Evolutionary conservation across 1,139 yeast species (phyloP).

Genomic region (Saccharomyces hybrid): DNA sequence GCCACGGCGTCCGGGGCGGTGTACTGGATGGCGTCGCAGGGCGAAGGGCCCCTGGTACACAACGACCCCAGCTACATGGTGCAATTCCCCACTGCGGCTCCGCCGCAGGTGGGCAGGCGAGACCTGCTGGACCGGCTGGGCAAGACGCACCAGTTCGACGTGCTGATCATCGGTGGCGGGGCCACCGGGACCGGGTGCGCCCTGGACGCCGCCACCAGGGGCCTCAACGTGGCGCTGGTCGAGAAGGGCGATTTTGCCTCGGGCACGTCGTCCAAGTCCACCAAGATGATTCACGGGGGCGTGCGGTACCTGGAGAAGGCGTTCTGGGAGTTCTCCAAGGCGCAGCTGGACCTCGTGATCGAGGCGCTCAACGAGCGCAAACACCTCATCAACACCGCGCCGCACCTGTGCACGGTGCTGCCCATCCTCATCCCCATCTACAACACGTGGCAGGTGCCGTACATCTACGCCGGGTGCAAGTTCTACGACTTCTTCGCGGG

Average conservation of each 20-base stretch:
- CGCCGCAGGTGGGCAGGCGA: conserved; percentile 30
- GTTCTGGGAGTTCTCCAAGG: conserved; percentile 79
- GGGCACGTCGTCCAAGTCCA: conserved; percentile 91
- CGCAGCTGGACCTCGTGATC: conserved; percentile 83
- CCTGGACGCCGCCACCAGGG: conserved; percentile 84
- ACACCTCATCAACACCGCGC: conserved; percentile 84
- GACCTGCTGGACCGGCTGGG: conserved; percentile 36
- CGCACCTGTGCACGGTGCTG: conserved; percentile 76
- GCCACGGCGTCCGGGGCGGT: neutral
- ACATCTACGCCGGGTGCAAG: conserved; percentile 86
- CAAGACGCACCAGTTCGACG: conserved; percentile 55
- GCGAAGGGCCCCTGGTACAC: neutral
- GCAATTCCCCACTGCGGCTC: conserved; percentile 13
- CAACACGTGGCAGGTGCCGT: conserved; percentile 94
- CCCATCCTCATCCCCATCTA: conserved; percentile 95
- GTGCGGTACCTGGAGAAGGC: conserved; percentile 94
- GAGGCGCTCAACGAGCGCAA: conserved; percentile 93
- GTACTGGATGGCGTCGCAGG: neutral
- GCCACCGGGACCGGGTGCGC: conserved; percentile 95
- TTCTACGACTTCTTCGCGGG: conserved; percentile 94
- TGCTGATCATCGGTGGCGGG: conserved; percentile 88
- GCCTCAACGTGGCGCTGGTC: conserved; percentile 77
- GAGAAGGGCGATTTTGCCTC: conserved; percentile 86
- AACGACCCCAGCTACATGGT: conserved; percentile 2
- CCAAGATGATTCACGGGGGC: conserved; percentile 97